Conservation (phyloP, 352 stramenopile species). For the Phytophthora citrophthora region DNA sequence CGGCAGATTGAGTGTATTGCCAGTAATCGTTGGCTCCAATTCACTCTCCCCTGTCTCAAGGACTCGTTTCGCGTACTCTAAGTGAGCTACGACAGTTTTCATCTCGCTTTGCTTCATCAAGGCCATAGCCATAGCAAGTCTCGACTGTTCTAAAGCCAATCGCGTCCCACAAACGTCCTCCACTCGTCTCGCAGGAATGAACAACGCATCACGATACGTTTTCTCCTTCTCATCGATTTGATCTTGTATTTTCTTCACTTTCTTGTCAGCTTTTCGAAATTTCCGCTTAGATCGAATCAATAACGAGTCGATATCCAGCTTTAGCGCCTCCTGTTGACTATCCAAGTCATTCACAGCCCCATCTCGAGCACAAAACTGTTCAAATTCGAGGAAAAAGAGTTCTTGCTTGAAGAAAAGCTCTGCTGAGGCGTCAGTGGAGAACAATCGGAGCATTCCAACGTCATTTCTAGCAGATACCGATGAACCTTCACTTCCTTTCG, state of each 20-base stretch:
- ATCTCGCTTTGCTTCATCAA: constrained; percentile 51
- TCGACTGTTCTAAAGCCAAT: constrained; percentile 39
- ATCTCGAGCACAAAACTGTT: constrained; percentile 9
- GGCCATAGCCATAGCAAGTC: constrained; percentile 38
- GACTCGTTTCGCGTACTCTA: constrained; percentile 29
- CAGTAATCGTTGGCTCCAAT: neutral
- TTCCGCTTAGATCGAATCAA: constrained; percentile 50
- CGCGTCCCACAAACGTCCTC: constrained; percentile 40
- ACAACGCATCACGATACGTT: constrained; percentile 38
- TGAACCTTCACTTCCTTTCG: no score
- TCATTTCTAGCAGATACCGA: neutral
- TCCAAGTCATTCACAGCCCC: neutral
- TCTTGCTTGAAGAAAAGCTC: constrained; percentile 62
- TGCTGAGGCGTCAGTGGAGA: constrained; percentile 46
- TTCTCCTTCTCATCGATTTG: constrained; percentile 36
- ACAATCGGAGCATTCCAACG: constrained; percentile 43
- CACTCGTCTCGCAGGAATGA: constrained; percentile 12
- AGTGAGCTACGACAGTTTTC: constrained; percentile 6
- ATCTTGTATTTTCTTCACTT: constrained; percentile 39
- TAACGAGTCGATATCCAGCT: constrained; percentile 10
- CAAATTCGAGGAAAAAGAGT: constrained; percentile 47
- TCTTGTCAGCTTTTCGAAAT: constrained; percentile 63
- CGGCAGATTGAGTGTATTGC: constrained; percentile 9
- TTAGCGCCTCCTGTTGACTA: constrained; percentile 11
- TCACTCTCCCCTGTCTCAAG: constrained; percentile 4